A percentile compares a stretch with the other conserved stretches of the same genome.
phyloP scores from a whole-genome alignment of 345 rosid genomes.

The Hibiscus mutabilis region DNA sequence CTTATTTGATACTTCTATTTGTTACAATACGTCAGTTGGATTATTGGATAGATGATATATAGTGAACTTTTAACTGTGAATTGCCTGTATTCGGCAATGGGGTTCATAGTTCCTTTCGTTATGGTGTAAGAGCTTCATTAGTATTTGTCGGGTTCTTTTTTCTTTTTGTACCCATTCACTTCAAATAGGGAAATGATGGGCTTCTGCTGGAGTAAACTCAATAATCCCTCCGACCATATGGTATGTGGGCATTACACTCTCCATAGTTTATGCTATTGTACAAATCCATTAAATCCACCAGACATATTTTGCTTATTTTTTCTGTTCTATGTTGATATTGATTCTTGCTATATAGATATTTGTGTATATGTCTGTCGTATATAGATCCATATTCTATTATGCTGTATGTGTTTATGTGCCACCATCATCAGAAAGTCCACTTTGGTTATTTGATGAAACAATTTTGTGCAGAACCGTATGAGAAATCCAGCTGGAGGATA shows the following conservation, averaged over 20 bases:
- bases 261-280: slow-evolving; percentile 33
- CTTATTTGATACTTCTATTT: slow-evolving; percentile 17
- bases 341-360: slow-evolving; percentile 12
- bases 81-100: slow-evolving; percentile 18
- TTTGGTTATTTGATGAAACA: slow-evolving; percentile 25
- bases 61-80: slow-evolving; percentile 1
- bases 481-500: slow-evolving; percentile 85
- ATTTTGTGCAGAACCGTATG: slow-evolving; percentile 73
- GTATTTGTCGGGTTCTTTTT: slow-evolving; percentile 31
- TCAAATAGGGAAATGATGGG: slow-evolving; percentile 96
- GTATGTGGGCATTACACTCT: slow-evolving; percentile 92
- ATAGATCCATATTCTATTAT: slow-evolving; percentile 8
- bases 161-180: slow-evolving; percentile 72
- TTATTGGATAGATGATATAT: slow-evolving; percentile 10
- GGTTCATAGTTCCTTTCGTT: slow-evolving; percentile 22
- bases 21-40: slow-evolving; percentile 7
- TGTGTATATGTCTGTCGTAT: not conserved
- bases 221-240: slow-evolving; percentile 86
- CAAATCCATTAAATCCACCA: slow-evolving; percentile 46
- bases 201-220: slow-evolving; percentile 97
- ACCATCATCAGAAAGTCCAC: slow-evolving; percentile 12
- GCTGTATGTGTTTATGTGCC: slow-evolving; percentile 12
- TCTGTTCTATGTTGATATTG: slow-evolving; percentile 30
- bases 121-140: slow-evolving; percentile 36
- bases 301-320: slow-evolving; percentile 30